Base-by-base conservation (phyloP, 2,329 filamentous ascomycete genomes). In the Cytospora mali region DNA sequence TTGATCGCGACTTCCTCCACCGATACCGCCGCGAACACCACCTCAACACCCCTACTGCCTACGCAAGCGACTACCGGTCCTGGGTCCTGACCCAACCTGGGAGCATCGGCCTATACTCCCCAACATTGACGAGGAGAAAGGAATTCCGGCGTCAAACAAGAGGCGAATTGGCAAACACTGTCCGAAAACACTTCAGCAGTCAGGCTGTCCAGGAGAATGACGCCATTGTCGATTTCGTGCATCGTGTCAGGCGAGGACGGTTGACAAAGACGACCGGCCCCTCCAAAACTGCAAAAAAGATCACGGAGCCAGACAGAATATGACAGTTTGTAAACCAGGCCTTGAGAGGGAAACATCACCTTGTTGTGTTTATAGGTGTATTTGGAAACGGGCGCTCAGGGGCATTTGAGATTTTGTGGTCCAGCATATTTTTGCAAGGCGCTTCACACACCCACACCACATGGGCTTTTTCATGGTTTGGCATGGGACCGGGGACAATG, bases 151-250 rank as follows among this genome's bases (percentile, higher is more conserved):
- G 89, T 60, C 87, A 93, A 72, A 85, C 84, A 70, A 90, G 90
- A 72, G 88, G 92, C 42, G 84, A 90, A 67, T 79, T 96, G 60
- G 89, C 89, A 10, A 81, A 87, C 67, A 82, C 85, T 1, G 89
- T 93, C 55, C 83, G 91, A 67, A 93, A 92, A 74, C 90, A 95
- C 75, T 95, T 95, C 78, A 95, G 95, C 72, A 87, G 86, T 35
- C 81, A 91, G 67, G 89, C 89, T 18, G 85, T 94, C 48, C 88
- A 88, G 67, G 92, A 96, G 78, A 92, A 88, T 72, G 91, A 95
- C 69, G 88, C 93, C 67, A 89, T 95, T 62, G 89, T 93, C 62
- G 89, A 91, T 67, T 86, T 92, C 72, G 80, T 93, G 65, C 91
- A 92, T 80, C 90, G 87, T 71, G 82, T 91, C 31, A 81, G 83